phyloP scores from a whole-genome alignment of 148 eudicot genomes.

The Chenopodium quinoa region DNA sequence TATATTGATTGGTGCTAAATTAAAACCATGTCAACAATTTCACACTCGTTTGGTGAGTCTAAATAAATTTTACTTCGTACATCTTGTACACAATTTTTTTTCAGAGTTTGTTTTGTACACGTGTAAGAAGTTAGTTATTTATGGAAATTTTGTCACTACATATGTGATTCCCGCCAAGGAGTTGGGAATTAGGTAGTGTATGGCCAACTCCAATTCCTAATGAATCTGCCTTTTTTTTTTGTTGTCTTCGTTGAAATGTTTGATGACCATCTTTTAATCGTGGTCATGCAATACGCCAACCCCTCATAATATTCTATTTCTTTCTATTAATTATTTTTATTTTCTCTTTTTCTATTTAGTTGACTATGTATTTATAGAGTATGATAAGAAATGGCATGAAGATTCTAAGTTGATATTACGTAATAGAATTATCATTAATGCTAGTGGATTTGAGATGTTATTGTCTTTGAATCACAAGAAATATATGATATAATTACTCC shows the following conservation, averaged over 20 bases:
- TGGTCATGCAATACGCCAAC: neutral
- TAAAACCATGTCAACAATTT: too few species aligned
- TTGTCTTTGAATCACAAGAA: too few species aligned
- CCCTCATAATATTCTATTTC: neutral
- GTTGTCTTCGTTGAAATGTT: neutral
- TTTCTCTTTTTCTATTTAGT: neutral
- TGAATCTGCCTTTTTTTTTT: neutral
- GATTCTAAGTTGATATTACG: too few species aligned
- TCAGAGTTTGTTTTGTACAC: neutral
- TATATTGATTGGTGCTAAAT: too few species aligned
- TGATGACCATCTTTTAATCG: neutral
- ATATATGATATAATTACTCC: too few species aligned
- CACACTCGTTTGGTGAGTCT: too few species aligned
- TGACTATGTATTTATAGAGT: neutral
- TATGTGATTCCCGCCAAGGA: conserved; percentile 17
- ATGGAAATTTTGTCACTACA: neutral
- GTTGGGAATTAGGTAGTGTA: conserved; percentile 11
- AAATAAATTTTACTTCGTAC: neutral
- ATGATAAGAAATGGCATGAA: too few species aligned
- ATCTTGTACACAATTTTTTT: neutral
- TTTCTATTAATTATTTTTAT: too few species aligned
- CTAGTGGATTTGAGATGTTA: too few species aligned
- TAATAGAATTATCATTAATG: too few species aligned
- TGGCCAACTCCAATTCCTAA: conserved; percentile 21
- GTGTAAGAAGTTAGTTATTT: neutral